Evolutionary conservation across 495 filamentous ascomycete species (phyloP), one percentile per base, ranked within the genome.

Genomic region (Chaetomidium leptoderma): DNA sequence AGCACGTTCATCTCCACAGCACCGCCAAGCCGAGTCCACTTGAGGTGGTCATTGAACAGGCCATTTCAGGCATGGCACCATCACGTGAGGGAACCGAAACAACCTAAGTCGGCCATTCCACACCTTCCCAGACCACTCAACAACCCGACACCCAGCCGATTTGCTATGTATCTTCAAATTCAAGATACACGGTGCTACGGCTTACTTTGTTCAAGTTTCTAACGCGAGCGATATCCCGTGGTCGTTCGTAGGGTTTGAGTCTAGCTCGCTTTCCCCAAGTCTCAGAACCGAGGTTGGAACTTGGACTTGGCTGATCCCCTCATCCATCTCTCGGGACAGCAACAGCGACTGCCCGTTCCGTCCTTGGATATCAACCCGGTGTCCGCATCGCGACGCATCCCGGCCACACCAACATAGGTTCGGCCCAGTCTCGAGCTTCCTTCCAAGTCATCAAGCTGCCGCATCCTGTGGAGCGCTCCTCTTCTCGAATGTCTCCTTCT

Each of bases 401-500:
- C n/a, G n/a, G n/a, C 23, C 24, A 29, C 24, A 27, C 11, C 43
- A 6, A 10, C 43, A 16, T 11, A 2, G 1, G 4, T 43, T 6
- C 40, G 24, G 21, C 23, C 16, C 40, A n/a, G 37, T 11, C 26
- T 57, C n/a, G n/a, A n/a, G n/a, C n/a, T n/a, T n/a, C n/a, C n/a
- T n/a, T n/a, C n/a, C n/a, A n/a, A n/a, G n/a, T n/a, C 21, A 44
- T 47, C 24, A 26, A 2, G 44, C 35, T 2, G 48, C 42, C 23
- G 33, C 4, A n/a, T 35, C 44, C 30, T 46, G 32, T 19, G 53
- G 14, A 13, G 55, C 10, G 10, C 39, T 58, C 30, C 69, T 75
- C 63, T 70, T 79, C 42, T 76, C 83, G 72, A 93, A 90, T 16
- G 76, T 77, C 44, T 74, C 75, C 63, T 81, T 86, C 76, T 92